Evolutionary conservation across 2,329 filamentous ascomycete genomes (phyloP), one percentile per base, ranked within the genome.

Genomic region (Penicillium sp.): DNA sequence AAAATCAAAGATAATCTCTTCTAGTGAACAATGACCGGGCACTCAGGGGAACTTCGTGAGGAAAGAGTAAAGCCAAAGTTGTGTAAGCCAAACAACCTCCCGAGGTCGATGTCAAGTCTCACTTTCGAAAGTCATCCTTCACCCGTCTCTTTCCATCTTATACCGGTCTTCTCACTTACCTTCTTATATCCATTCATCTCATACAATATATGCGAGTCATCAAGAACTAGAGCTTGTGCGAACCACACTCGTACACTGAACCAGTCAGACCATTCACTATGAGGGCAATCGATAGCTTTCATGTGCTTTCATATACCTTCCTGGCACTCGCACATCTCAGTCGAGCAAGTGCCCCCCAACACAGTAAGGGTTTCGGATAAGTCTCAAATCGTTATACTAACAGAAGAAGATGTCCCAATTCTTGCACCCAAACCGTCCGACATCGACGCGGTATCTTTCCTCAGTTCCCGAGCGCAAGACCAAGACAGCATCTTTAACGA

Each of bases 401-500:
- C 39, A 5, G 9, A 16, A 39, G 2, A 13, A 42, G 23, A 45
- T 15, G 44, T 57, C 15, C 51, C 56, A 50, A 29, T 41, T 4
- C 48, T 46, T 12, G 27, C 54, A 1, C 27, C 40, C 13, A 55
- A 27, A 9, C 13, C 18, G 4, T 29, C 29, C 15, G 60, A 64
- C 7, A 47, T 65, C 35, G 67, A 73, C 45, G 48, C 71, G 8
- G 50, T 67, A 12, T 66, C 68, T 1, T 62, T 69, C 21, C 55
- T 75, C 6, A 61, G 54, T 44, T 52, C 59, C 1, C 67, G 57
- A 27, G 29, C 50, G 2, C 59, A 56, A 12, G 63, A 68, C 5
- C 58, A 68, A n/a, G 66, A 73, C 42, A 66, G 63, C 3, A 60
- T 77, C n/a, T 75, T 78, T 41, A 68, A 65, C 3, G 64, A 76